Conservation (phyloP, 352 stramenopile species). For the Phytophthora vignae region DNA sequence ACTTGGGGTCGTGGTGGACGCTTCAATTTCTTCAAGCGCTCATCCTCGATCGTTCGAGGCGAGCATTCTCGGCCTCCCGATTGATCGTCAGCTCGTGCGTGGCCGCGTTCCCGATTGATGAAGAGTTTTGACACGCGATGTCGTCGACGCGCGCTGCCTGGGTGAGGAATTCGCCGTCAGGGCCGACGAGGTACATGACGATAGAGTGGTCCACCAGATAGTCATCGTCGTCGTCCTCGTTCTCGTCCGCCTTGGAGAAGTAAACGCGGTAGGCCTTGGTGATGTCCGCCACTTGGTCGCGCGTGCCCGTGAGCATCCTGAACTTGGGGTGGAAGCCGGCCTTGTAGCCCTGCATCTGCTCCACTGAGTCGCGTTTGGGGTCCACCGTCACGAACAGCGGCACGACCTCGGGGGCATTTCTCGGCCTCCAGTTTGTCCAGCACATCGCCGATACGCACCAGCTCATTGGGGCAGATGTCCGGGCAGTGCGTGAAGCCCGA, state of each 20-base stretch:
- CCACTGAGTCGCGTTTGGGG: conserved; percentile 96
- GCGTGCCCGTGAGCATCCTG: conserved; percentile 93
- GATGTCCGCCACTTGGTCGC: conserved; percentile 96
- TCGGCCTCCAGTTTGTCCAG: conserved; percentile 91
- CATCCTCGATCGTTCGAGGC: too few relatives aligned
- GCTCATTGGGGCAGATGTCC: conserved; percentile 99
- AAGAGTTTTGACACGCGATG: conserved; percentile 55
- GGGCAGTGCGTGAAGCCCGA: conserved; percentile 99
- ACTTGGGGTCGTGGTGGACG: too few relatives aligned
- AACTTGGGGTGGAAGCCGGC: conserved; percentile 90
- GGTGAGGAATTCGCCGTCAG: conserved; percentile 97
- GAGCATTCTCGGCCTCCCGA: too few relatives aligned
- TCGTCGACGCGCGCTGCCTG: conserved; percentile 96
- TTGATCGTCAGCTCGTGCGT: too few relatives aligned
- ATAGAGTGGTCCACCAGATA: conserved; percentile 99
- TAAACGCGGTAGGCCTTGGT: conserved; percentile 99
- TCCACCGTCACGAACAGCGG: conserved; percentile 99
- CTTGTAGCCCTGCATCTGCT: conserved; percentile 96
- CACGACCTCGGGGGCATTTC: conserved; percentile 64
- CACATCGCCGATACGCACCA: conserved; percentile 97
- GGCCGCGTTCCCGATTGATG: too few relatives aligned
- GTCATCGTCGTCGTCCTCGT: conserved; percentile 96
- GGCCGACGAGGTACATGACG: conserved; percentile 98
- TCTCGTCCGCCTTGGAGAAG: conserved; percentile 96
- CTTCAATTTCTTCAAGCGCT: too few relatives aligned